These are phyloP conservation scores for Lantana camara DNA, from an alignment of 257 asterid species.

Conservation along the genomic window DNA sequence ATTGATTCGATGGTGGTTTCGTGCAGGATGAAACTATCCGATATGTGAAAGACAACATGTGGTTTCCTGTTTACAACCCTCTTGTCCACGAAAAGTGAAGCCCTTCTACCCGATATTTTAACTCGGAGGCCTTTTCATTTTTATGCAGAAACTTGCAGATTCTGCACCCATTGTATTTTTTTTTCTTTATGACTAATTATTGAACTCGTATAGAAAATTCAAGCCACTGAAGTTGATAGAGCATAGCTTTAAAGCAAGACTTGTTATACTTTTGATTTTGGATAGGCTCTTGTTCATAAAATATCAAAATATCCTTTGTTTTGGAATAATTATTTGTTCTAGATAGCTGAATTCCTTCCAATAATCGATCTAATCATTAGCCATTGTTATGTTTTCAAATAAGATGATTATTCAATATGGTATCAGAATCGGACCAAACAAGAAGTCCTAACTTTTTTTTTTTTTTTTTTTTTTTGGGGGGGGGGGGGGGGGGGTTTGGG, in stretches of 20 bases:
- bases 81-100: conserved; percentile 93
- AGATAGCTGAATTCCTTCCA: conserved; percentile 1
- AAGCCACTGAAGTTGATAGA: conserved; percentile 20
- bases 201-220: conserved; percentile 13
- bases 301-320: not conserved
- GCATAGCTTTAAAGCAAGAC: conserved; percentile 14
- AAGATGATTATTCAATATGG: too few relatives aligned
- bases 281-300: not conserved
- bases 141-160: conserved; percentile 24
- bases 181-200: conserved; percentile 21
- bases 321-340: conserved; percentile 2
- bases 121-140: conserved; percentile 4
- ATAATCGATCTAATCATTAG: not conserved
- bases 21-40: conserved; percentile 77
- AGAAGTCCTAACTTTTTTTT: too few relatives aligned
- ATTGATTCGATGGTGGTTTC: conserved; percentile 22
- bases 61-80: conserved; percentile 93
- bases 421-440: too few relatives aligned
- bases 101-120: not conserved
- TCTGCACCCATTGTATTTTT: conserved; percentile 28
- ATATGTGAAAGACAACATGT: conserved; percentile 75
- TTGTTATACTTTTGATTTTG: not conserved
- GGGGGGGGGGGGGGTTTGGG: too few relatives aligned
- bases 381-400: too few relatives aligned
- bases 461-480: too few relatives aligned